These are phyloP conservation scores for Auriculariales sp. DNA, from an alignment of 768 basidiomycete species.

Conservation along the genomic window DNA sequence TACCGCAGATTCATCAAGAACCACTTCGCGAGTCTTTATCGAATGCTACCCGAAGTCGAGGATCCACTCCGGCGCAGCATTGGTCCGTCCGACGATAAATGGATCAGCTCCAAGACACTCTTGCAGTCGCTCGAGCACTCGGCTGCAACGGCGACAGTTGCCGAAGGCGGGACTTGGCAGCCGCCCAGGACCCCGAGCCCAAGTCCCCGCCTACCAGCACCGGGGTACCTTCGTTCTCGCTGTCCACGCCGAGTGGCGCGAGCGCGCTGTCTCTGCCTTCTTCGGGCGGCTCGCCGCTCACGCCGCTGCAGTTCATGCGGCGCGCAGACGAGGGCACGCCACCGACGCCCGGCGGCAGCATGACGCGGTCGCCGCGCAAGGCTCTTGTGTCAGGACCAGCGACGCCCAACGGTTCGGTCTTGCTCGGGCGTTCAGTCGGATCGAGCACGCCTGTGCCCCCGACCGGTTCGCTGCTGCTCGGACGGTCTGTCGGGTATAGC, in stretches of 20 bases:
- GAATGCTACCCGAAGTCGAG: slow-evolving; percentile 49
- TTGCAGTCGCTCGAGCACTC: slow-evolving; percentile 33
- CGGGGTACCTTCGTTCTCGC: slow-evolving; percentile 51
- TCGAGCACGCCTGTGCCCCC: too few relatives aligned
- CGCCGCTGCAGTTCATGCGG: slow-evolving; percentile 73
- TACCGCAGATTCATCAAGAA: slow-evolving; percentile 62
- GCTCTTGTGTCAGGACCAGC: too few relatives aligned
- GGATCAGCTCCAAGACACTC: slow-evolving; percentile 70
- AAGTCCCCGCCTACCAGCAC: slow-evolving; percentile 28
- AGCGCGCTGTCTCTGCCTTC: slow-evolving; percentile 39
- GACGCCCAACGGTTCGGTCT: too few relatives aligned
- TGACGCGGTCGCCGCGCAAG: too few relatives aligned
- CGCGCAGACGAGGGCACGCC: slow-evolving; percentile 36
- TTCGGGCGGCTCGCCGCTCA: slow-evolving; percentile 56
- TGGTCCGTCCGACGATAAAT: slow-evolving; percentile 50
- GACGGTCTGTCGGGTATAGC: too few relatives aligned
- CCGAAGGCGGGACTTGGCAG: slow-evolving; percentile 18
- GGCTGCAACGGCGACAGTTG: too few relatives aligned
- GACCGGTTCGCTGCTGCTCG: too few relatives aligned
- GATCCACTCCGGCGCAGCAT: slow-evolving; percentile 10
- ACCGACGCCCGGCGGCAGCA: too few relatives aligned
- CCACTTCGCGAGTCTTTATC: slow-evolving; percentile 75
- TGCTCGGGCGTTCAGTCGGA: too few relatives aligned
- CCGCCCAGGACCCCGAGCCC: slow-evolving; percentile 60
- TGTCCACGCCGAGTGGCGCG: slow-evolving; percentile 32